These are phyloP conservation scores for Cryptosporidium sp. DNA, from an alignment of 169 alveolate genomes.

Conservation along the genomic window DNA sequence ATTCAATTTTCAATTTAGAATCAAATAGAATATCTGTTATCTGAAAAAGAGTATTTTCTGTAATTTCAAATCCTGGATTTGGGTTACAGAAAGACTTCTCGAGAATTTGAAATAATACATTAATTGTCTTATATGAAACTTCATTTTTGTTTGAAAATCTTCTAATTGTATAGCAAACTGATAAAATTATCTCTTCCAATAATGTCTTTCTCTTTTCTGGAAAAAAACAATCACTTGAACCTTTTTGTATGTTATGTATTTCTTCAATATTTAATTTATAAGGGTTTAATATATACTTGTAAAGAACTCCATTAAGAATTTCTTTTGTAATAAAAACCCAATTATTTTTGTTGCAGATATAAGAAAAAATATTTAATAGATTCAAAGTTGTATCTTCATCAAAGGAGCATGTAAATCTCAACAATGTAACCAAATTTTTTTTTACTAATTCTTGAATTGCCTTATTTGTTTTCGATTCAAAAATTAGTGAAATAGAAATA, in stretches of 20 bases:
- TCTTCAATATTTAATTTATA: not conserved
- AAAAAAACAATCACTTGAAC: conserved; percentile 11
- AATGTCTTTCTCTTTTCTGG: conserved; percentile 28
- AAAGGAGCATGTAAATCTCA: conserved; percentile 26
- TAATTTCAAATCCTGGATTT: conserved; percentile 9
- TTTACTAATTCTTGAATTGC: conserved; percentile 15
- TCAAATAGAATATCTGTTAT: conserved; percentile 60
- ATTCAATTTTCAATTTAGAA: not conserved
- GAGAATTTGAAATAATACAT: conserved; percentile 29
- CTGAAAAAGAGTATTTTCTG: conserved; percentile 72
- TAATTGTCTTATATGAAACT: conserved; percentile 43
- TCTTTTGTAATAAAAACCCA: conserved; percentile 61
- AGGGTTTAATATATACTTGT: conserved; percentile 5
- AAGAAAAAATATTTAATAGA: conserved; percentile 23
- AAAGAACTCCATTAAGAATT: conserved; percentile 41
- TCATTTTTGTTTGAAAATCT: conserved; percentile 34
- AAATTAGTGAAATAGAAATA: conserved; percentile 48
- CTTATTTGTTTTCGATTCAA: conserved; percentile 12
- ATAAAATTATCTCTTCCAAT: conserved; percentile 41
- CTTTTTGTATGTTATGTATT: not conserved
- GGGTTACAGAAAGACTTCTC: not conserved
- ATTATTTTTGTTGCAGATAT: conserved; percentile 27
- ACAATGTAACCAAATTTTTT: conserved; percentile 17
- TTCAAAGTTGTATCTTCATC: conserved; percentile 48
- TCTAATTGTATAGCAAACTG: conserved; percentile 15